Evolutionary conservation across 805 yeast species (phyloP).

Genomic region (Lachancea dasiensis): DNA sequence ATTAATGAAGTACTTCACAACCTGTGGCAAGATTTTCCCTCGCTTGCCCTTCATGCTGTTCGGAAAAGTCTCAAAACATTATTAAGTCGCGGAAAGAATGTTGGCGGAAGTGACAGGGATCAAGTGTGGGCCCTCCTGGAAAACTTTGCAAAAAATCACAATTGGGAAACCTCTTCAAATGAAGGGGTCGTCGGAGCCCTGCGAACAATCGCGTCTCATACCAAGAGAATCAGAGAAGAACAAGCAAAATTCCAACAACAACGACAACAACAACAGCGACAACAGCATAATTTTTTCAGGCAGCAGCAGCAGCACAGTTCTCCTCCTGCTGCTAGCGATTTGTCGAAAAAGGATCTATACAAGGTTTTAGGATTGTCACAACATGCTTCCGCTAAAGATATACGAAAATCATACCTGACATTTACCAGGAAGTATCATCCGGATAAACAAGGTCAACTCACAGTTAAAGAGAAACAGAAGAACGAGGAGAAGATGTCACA

Average conservation of each 20-base stretch:
- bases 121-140: conserved; percentile 11
- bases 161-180: conserved; percentile 16
- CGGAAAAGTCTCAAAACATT: conserved; percentile 14
- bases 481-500: conserved; percentile 84
- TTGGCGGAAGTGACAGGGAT: conserved; percentile 12
- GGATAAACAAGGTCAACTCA: conserved; percentile 69
- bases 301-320: conserved; percentile 32
- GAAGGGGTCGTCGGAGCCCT: conserved; percentile 17
- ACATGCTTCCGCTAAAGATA: conserved; percentile 63
- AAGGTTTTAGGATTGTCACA: conserved; percentile 62
- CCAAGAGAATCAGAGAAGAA: conserved; percentile 41
- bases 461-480: conserved; percentile 55
- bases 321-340: conserved; percentile 18
- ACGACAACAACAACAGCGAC: conserved; percentile 36
- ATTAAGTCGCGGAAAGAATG: conserved; percentile 8
- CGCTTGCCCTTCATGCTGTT: conserved; percentile 22
- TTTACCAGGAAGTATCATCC: conserved; percentile 84
- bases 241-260: conserved; percentile 37
- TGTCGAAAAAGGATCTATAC: conserved; percentile 62
- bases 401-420: conserved; percentile 75
- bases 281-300: conserved; percentile 26
- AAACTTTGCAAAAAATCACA: conserved; percentile 21
- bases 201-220: conserved; percentile 35
- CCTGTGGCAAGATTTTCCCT: conserved; percentile 28
- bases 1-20: conserved; percentile 15